These are phyloP conservation scores for Mycena citricolor DNA, from an alignment of 1,284 basidiomycete species.

Conservation along the genomic window DNA sequence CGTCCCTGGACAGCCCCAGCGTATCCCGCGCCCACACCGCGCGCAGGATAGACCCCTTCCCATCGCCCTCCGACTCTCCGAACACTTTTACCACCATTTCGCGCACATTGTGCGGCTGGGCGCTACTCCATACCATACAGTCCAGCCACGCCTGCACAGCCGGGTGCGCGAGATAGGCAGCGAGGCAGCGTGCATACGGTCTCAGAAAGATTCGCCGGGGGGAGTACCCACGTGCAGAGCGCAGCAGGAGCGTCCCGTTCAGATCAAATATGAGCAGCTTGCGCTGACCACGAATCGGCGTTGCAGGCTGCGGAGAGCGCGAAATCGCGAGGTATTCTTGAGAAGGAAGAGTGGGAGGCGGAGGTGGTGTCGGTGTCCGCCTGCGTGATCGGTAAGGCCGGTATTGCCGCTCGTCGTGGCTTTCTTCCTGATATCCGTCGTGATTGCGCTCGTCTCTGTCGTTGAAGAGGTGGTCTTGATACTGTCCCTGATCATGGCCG, in stretches of 20 bases:
- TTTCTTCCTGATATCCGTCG: too few relatives aligned
- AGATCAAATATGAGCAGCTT: constrained; percentile 82
- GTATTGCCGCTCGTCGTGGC: too few relatives aligned
- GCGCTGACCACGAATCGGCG: constrained; percentile 32
- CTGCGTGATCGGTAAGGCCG: too few relatives aligned
- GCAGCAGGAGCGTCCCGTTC: constrained; percentile 79
- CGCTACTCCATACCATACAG: constrained; percentile 86
- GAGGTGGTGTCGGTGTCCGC: constrained; percentile 2
- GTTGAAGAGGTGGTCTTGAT: too few relatives aligned
- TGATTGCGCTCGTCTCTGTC: too few relatives aligned
- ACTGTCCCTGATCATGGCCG: too few relatives aligned
- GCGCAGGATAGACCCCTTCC: constrained; percentile 36
- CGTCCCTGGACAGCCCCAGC: constrained; percentile 54
- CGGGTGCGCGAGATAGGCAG: constrained; percentile 61
- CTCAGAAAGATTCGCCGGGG: constrained; percentile 52
- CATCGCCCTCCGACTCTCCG: constrained; percentile 40
- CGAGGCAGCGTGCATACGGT: constrained; percentile 71
- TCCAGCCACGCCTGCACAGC: constrained; percentile 64
- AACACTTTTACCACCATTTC: constrained; percentile 66
- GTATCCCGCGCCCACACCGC: constrained; percentile 82
- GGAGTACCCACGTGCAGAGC: constrained; percentile 38
- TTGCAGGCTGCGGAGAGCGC: constrained; percentile 32
- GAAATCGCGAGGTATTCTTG: constrained; percentile 41
- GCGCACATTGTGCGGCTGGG: constrained; percentile 75
- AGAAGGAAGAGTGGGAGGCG: constrained; percentile 30